phyloP scores from a whole-genome alignment of 176 grass and related monocot genomes.

The Bothriochloa decipiens region DNA sequence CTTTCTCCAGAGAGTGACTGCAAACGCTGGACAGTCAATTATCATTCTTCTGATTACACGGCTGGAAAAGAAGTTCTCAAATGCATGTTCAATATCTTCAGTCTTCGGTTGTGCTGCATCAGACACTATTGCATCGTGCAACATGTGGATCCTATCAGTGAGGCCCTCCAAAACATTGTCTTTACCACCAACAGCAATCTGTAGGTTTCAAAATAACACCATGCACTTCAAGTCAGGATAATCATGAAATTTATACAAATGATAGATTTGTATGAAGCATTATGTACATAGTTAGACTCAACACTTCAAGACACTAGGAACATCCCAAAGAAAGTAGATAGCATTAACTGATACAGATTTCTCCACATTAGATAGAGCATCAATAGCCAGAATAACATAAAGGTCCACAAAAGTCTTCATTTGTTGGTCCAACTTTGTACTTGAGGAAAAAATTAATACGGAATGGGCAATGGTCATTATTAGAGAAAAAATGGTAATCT shows the following conservation, averaged over 20 bases:
- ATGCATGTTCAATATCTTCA: conserved; percentile 75
- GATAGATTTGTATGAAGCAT: not conserved
- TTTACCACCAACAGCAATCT: conserved; percentile 78
- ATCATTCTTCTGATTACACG: conserved; percentile 73
- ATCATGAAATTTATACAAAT: not conserved
- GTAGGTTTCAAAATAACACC: conserved; percentile 29
- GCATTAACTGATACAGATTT: not conserved
- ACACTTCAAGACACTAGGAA: not conserved
- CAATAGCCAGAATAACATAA: not conserved
- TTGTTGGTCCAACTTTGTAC: not conserved
- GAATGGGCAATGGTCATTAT: not conserved
- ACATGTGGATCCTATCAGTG: conserved; percentile 40
- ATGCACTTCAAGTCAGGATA: conserved; percentile 1
- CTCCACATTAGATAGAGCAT: no score
- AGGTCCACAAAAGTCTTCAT: not conserved
- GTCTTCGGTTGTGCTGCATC: conserved; percentile 60
- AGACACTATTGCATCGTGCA: conserved; percentile 80
- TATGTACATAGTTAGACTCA: conserved; percentile 11
- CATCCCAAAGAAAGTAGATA: not conserved
- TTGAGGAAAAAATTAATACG: not conserved
- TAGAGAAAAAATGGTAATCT: not conserved
- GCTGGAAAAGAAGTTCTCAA: conserved; percentile 84
- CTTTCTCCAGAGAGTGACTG: conserved; percentile 70
- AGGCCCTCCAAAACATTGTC: conserved; percentile 67
- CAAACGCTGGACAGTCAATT: conserved; percentile 67